These are phyloP conservation scores for Colletotrichum orbiculare DNA, from an alignment of 2,329 filamentous ascomycete genomes.

Conservation along the genomic window DNA sequence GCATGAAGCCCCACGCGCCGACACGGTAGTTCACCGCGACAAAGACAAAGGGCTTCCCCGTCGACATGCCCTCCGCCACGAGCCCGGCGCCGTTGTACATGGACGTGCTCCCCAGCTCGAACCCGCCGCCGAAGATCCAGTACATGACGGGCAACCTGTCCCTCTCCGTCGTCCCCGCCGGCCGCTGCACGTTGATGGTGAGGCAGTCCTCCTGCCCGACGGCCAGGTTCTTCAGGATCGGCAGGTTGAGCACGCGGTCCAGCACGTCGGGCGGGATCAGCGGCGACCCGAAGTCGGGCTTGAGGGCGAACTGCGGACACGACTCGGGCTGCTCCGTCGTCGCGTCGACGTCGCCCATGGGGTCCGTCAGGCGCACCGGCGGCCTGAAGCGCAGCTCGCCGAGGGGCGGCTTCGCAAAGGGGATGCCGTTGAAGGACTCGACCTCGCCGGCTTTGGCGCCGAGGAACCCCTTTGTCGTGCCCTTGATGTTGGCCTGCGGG, in stretches of 20 bases:
- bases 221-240: conserved; percentile 17
- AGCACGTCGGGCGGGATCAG: conserved; percentile 41
- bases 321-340: conserved; percentile 48
- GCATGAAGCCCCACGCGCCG: conserved; percentile 45
- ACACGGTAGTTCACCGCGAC: conserved; percentile 46
- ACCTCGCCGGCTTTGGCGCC: conserved; percentile 44
- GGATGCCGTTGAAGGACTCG: conserved; percentile 68
- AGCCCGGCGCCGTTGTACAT: conserved; percentile 38
- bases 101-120: conserved; percentile 26
- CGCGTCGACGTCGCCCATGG: conserved; percentile 50
- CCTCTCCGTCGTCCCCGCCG: conserved; percentile 32
- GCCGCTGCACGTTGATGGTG: conserved; percentile 47
- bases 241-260: conserved; percentile 19
- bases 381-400: conserved; percentile 59
- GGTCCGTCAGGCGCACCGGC: conserved; percentile 48
- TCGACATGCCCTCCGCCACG: conserved; percentile 41
- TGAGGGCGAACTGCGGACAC: conserved; percentile 46
- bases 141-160: conserved; percentile 38
- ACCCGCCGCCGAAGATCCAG: conserved; percentile 33
- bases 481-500: conserved; percentile 26
- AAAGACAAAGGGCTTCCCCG: conserved; percentile 48
- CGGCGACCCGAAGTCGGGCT: conserved; percentile 36
- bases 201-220: conserved; percentile 48
- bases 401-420: conserved; percentile 67
- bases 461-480: conserved; percentile 23